phyloP scores from a whole-genome alignment of 495 filamentous ascomycete genomes.

The Choiromyces venosus region DNA sequence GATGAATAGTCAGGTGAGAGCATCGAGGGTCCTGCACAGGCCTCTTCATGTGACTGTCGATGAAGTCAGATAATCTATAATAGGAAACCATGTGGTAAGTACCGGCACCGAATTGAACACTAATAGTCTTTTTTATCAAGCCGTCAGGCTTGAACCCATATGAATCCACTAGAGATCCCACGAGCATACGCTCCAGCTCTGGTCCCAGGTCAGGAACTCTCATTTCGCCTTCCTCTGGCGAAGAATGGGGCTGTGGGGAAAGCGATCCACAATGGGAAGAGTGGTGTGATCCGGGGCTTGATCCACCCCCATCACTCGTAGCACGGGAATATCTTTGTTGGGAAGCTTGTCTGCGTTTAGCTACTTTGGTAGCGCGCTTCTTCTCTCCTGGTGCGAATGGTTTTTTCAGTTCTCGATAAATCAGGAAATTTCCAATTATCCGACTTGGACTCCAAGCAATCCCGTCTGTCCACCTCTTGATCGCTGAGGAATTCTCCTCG shows the following conservation, averaged over 20 bases:
- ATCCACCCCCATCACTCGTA: neutral
- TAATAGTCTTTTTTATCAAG: conserved; percentile 88
- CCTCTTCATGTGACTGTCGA: conserved; percentile 55
- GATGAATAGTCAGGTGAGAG: conserved; percentile 52
- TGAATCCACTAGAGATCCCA: conserved; percentile 78
- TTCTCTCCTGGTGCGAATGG: conserved; percentile 83
- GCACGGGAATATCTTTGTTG: conserved; percentile 15
- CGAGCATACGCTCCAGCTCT: conserved; percentile 60
- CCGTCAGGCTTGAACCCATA: conserved; percentile 82
- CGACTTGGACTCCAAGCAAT: conserved; percentile 85
- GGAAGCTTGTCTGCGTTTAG: conserved; percentile 44
- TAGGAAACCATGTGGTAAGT: conserved; percentile 84
- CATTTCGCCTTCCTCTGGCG: conserved; percentile 14
- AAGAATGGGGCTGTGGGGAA: conserved; percentile 5
- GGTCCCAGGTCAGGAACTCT: conserved; percentile 20
- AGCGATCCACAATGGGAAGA: neutral
- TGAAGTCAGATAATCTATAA: conserved; percentile 72
- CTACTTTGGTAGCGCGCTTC: conserved; percentile 75
- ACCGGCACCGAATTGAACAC: conserved; percentile 61
- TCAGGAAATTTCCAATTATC: conserved; percentile 78
- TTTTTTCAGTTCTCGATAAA: conserved; percentile 81
- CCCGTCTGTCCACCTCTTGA: conserved; percentile 92
- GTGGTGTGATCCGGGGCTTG: conserved; percentile 10
- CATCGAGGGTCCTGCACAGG: conserved; percentile 55
- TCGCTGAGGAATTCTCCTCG: conserved; percentile 78